Base-by-base conservation (phyloP, 176 grass and related monocot species). In the Typha latifolia region DNA sequence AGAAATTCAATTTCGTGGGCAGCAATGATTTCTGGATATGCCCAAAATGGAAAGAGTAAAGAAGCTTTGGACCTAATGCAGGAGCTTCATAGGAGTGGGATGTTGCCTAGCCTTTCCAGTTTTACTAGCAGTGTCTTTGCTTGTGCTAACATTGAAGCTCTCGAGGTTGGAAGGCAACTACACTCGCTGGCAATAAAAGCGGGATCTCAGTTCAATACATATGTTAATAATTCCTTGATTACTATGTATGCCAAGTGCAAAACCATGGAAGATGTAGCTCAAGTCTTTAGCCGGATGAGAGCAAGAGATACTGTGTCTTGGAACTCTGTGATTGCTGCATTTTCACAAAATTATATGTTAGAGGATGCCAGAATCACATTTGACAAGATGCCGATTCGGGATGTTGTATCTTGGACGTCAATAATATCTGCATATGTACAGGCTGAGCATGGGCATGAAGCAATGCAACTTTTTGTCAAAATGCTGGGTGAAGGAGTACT, bases 31-130 rank as follows among this genome's bases (percentile, higher is more conserved):
- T 50, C 76, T 1, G 90, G 90, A 23, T 86, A 73, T 82, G 84
- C 84, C 18, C 84, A 85, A 20, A 94, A 94, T 53, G 79, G 77
- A 50, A 79, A 65, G 73, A 82, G 49, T 85, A 70, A 85, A 72
- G 68, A 94, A 80, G 82, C 90, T 66, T 18, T 75, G 73, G 62
- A 75, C 3, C 73, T 75, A 22, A 49, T 75, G 49, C 51, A 62
- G 7, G 62, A 75, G 12, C 73, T 75, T 66, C 73, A 75, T 24
- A 66, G 73, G n/a, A 31, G 23, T 12, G 73, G 73, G 29, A 59
- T 37, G 4, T 66, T 66, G 18, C 73, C 73, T 19, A 75, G 50
- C 63, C 73, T 66, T 75, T 66, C 73, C 31, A 56, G 73, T 47
- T 66, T 75, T 21, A 75, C 73, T n/a, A 75, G 49, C 55, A 18